Evolutionary conservation across 2,329 filamentous ascomycete genomes (phyloP).

Genomic region (Chaetomiaceae sp.): DNA sequence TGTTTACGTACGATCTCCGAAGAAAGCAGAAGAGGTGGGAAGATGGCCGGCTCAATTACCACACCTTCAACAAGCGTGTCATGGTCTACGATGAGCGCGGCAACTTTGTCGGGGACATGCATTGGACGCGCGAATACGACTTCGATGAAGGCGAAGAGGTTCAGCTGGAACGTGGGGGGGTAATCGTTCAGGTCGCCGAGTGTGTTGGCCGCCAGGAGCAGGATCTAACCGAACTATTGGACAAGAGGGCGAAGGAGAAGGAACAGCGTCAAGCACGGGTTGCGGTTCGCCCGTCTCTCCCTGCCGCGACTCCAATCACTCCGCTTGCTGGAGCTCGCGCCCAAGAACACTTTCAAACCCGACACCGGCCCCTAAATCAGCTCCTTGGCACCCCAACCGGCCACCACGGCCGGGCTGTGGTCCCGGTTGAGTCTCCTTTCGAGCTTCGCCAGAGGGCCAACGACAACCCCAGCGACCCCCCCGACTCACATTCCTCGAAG

Average conservation of each 20-base stretch:
- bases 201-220: conserved; percentile 68
- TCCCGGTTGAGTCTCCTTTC: conserved; percentile 60
- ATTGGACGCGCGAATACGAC: conserved; percentile 67
- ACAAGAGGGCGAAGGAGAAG: conserved; percentile 60
- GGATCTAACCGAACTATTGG: conserved; percentile 70
- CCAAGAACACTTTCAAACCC: conserved; percentile 36
- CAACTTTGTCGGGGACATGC: conserved; percentile 78
- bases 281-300: conserved; percentile 34
- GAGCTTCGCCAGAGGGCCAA: conserved; percentile 48
- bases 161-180: conserved; percentile 67
- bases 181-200: conserved; percentile 78
- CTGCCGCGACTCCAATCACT: conserved; percentile 12
- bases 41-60: conserved; percentile 81
- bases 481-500: conserved; percentile 36
- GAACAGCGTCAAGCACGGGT: conserved; percentile 45
- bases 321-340: conserved; percentile 7
- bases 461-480: conserved; percentile 21
- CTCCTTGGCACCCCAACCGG: conserved; percentile 62
- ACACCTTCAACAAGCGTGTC: conserved; percentile 84
- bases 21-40: conserved; percentile 92
- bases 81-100: conserved; percentile 85
- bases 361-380: conserved; percentile 48
- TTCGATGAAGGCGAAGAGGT: conserved; percentile 80
- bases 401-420: conserved; percentile 55
- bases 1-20: conserved; percentile 80